Base-by-base conservation (phyloP, 2,329 filamentous ascomycete species). In the Arthrinium phaeospermum region DNA sequence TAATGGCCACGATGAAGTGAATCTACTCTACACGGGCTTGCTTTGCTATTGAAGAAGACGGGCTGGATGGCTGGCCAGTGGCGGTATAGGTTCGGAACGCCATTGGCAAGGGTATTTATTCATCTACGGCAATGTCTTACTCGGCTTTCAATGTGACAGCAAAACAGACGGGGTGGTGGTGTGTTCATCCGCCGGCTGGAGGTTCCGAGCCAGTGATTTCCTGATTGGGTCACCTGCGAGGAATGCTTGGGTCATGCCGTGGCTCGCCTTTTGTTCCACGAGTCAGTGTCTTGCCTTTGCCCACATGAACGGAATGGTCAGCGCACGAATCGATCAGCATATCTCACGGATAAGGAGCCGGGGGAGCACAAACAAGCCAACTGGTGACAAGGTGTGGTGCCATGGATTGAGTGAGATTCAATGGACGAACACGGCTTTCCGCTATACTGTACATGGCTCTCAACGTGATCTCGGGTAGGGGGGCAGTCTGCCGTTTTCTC, bases 101-200 rank as follows among this genome's bases (percentile, higher is more conserved):
- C 34, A 41, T 41, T n/a, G 57, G 34, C 34, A 41, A 30, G 24
- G 57, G 57, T 37, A 41, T 64, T 64, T 64, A 64, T 64, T 41
- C 57, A 41, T 5, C 57, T 41, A 64, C 57, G 34, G 19, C 34
- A n/a, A 41, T 41, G 34, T 64, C 57, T 41, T 41, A 22, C 57
- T 57, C 53, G 27, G 53, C 53, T 61, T 16, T 34, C 51, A 6
- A 53, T 4, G 6, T 10, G 51, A 4, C 27, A 57, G 27, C 27
- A 30, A 57, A 14, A 16, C 16, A 37, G 57, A 24, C 57, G 57
- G 57, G 34, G 51, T 34, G 7, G 37, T 64, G 30, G 57, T 41
- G 34, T 41, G 41, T 41, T 64, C 57, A 64, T 64, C 57, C 57
- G 57, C 57, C 57, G 57, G 57, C 57, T 64, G 57, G 34, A 64